Evolutionary conservation across 176 grass and related monocot genomes (phyloP).

Genomic region (Poa pratensis): DNA sequence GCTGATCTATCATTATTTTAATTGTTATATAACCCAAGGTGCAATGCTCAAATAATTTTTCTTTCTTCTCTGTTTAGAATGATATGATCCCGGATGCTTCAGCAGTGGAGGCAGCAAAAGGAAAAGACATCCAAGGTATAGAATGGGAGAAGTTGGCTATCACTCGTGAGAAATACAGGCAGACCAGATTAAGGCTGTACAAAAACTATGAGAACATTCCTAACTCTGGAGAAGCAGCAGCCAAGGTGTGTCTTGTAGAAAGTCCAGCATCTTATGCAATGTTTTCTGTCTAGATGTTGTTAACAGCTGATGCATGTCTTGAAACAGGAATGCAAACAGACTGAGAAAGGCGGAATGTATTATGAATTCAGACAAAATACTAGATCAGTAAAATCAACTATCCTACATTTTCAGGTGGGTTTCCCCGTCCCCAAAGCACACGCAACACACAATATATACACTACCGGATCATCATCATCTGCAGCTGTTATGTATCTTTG

Average conservation of each 20-base stretch:
- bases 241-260: constrained; percentile 54
- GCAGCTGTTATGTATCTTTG: neutral
- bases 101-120: constrained; percentile 65
- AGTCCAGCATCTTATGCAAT: neutral
- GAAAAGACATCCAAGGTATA: constrained; percentile 95
- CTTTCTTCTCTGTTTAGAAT: constrained; percentile 49
- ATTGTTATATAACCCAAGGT: constrained; percentile 12
- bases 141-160: constrained; percentile 66
- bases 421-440: neutral
- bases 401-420: constrained; percentile 90
- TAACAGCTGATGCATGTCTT: constrained; percentile 39
- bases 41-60: constrained; percentile 16
- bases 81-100: constrained; percentile 71
- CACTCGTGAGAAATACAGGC: constrained; percentile 73
- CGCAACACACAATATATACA: neutral
- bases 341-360: constrained; percentile 68
- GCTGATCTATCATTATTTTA: constrained; percentile 5
- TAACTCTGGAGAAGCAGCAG: constrained; percentile 77
- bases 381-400: constrained; percentile 86
- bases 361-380: constrained; percentile 91
- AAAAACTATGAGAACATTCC: constrained; percentile 87
- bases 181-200: constrained; percentile 79
- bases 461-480: neutral
- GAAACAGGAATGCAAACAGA: constrained; percentile 74
- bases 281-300: constrained; percentile 1